Percentiles rank a stretch among this genome's conserved stretches.
These are phyloP conservation scores for Kwoniella sp. DNA, from an alignment of 768 basidiomycete species.

Conservation along the genomic window DNA sequence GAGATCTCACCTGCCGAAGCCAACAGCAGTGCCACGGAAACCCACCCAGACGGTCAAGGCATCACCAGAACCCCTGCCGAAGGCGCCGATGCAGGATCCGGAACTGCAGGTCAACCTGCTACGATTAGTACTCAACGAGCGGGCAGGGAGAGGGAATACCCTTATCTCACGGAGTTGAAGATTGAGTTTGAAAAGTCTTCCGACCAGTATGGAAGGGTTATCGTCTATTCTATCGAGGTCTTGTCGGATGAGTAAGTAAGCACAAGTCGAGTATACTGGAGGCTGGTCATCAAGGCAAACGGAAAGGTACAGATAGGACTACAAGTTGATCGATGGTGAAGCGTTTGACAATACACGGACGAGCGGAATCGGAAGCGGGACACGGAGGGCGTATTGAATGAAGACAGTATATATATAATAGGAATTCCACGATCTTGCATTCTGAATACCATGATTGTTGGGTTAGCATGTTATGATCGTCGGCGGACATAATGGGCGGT, in stretches of 20 bases:
- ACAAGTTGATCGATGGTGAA: too few relatives aligned
- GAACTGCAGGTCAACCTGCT: neutral
- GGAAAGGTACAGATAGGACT: too few relatives aligned
- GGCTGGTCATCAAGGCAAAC: too few relatives aligned
- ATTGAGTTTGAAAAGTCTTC: slow-evolving; percentile 53
- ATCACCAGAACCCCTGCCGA: neutral
- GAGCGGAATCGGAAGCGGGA: too few relatives aligned
- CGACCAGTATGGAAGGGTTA: slow-evolving; percentile 51
- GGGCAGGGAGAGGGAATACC: slow-evolving; percentile 3
- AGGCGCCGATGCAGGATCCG: neutral
- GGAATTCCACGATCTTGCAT: too few relatives aligned
- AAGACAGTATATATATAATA: too few relatives aligned
- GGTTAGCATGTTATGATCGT: too few relatives aligned
- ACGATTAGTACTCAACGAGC: neutral
- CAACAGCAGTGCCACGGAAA: slow-evolving; percentile 6
- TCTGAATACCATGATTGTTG: too few relatives aligned
- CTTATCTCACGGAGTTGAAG: slow-evolving; percentile 48
- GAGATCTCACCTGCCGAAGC: slow-evolving; percentile 17
- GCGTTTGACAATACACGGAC: too few relatives aligned
- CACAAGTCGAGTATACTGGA: too few relatives aligned
- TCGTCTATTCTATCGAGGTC: slow-evolving; percentile 49
- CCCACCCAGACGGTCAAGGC: slow-evolving; percentile 20
- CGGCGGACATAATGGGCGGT: too few relatives aligned
- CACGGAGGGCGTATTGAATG: too few relatives aligned
- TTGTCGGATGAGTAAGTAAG: slow-evolving; percentile 19